Evolutionary conservation across 768 basidiomycete species (phyloP).

Genomic region (Crepidotus variabilis): DNA sequence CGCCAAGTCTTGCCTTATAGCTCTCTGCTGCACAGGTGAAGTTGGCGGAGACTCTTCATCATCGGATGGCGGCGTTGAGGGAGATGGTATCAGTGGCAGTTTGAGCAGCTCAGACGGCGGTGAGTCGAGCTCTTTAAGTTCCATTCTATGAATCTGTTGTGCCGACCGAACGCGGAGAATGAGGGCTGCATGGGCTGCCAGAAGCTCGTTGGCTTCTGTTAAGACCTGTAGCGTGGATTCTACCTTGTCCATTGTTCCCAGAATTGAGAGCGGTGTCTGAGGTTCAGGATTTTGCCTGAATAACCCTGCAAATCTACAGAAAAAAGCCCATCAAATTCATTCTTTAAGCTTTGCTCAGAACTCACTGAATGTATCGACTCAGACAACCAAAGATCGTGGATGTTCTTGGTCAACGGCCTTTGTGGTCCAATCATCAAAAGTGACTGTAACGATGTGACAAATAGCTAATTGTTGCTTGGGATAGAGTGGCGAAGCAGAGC

Average conservation of each 20-base stretch:
- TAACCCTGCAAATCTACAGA: too few relatives aligned
- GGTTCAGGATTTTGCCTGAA: too few relatives aligned
- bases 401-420: too few relatives aligned
- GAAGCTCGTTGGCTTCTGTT: constrained; percentile 59
- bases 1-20: constrained; percentile 38
- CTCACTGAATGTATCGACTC: too few relatives aligned
- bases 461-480: too few relatives aligned
- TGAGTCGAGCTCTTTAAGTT: constrained; percentile 50
- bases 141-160: constrained; percentile 55
- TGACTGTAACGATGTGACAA: too few relatives aligned
- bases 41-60: constrained; percentile 47
- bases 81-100: constrained; percentile 55
- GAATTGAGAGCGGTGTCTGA: neutral
- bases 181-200: constrained; percentile 58
- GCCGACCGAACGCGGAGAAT: constrained; percentile 49
- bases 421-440: too few relatives aligned
- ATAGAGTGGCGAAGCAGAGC: too few relatives aligned
- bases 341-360: too few relatives aligned
- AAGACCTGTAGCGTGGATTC: constrained; percentile 46
- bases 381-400: too few relatives aligned
- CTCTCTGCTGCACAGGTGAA: constrained; percentile 21
- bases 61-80: constrained; percentile 42
- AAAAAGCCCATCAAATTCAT: too few relatives aligned
- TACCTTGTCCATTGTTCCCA: constrained; percentile 7
- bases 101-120: constrained; percentile 52